Evolutionary conservation across 768 basidiomycete species (phyloP).

Genomic region (Fibroporia radiculosa): DNA sequence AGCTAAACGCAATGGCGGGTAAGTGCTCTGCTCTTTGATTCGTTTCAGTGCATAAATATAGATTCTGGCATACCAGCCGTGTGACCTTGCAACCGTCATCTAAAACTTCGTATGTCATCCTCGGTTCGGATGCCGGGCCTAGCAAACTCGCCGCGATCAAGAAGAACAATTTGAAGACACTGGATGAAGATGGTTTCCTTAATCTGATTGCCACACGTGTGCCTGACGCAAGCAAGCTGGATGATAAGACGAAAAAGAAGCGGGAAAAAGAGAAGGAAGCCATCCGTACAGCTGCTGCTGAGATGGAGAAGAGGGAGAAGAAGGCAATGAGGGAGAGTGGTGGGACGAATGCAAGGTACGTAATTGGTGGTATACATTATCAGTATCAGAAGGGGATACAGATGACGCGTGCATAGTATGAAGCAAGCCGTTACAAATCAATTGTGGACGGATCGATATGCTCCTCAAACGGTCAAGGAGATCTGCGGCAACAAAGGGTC

Average conservation of each 20-base stretch:
- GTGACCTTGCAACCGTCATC: conserved; percentile 84
- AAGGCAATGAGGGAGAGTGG: conserved; percentile 32
- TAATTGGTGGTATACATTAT: conserved; percentile 1
- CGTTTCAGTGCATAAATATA: conserved; percentile 2
- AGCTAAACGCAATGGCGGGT: conserved; percentile 93
- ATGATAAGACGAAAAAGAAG: conserved; percentile 78
- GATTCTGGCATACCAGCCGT: conserved; percentile 41
- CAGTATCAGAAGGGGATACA: neutral
- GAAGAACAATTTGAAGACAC: conserved; percentile 65
- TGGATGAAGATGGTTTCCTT: conserved; percentile 85
- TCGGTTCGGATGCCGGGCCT: conserved; percentile 84
- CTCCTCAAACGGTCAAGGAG: conserved; percentile 80
- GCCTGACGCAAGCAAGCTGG: conserved; percentile 27
- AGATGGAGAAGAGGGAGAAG: conserved; percentile 71
- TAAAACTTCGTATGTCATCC: conserved; percentile 82
- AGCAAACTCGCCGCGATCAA: conserved; percentile 83
- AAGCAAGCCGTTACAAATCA: conserved; percentile 34
- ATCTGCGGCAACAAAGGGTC: conserved; percentile 92
- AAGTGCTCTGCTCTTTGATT: conserved; percentile 19
- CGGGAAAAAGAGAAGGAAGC: conserved; percentile 73
- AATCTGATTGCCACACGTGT: conserved; percentile 68
- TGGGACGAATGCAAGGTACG: conserved; percentile 11
- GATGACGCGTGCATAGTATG: neutral
- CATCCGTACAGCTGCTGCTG: conserved; percentile 63
- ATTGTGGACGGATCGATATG: conserved; percentile 94